These are phyloP conservation scores for Thraustochytrium sp. DNA, from an alignment of 352 stramenopile genomes.

Conservation along the genomic window DNA sequence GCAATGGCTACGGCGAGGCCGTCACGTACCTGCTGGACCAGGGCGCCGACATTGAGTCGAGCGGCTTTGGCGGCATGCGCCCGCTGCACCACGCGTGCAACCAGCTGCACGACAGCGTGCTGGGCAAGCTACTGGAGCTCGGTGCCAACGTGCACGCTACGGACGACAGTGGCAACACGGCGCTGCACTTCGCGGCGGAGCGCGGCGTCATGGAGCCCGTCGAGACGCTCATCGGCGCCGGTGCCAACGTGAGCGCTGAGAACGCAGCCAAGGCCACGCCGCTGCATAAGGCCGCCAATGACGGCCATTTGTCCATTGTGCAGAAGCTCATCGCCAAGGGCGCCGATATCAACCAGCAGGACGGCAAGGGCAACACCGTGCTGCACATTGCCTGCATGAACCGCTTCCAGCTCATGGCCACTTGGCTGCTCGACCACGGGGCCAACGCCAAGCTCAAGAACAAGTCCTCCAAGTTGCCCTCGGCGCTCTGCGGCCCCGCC, in stretches of 20 bases:
- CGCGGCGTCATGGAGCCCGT: constrained; percentile 71
- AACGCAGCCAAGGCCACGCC: constrained; percentile 66
- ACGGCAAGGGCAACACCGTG: constrained; percentile 68
- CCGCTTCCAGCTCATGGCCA: constrained; percentile 63
- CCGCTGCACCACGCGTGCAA: constrained; percentile 70
- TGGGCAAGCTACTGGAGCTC: constrained; percentile 59
- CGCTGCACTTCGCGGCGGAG: constrained; percentile 67
- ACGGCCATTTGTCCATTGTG: constrained; percentile 63
- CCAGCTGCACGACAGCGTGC: constrained; percentile 61
- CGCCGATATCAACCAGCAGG: constrained; percentile 61
- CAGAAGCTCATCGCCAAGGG: constrained; percentile 72
- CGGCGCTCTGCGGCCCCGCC: neutral
- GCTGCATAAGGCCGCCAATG: constrained; percentile 69
- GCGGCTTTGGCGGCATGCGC: constrained; percentile 66
- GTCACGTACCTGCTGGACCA: constrained; percentile 65
- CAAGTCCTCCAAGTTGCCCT: neutral
- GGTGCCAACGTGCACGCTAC: constrained; percentile 63
- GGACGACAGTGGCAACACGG: constrained; percentile 69
- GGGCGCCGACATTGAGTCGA: constrained; percentile 62
- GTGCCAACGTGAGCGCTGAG: constrained; percentile 64
- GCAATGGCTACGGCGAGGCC: constrained; percentile 70
- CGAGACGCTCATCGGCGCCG: constrained; percentile 60
- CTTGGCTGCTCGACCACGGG: constrained; percentile 58
- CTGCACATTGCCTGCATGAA: constrained; percentile 67
- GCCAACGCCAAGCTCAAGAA: constrained; percentile 52